Evolutionary conservation across 352 stramenopile species (phyloP).

Genomic region (Globisporangium viniferum): DNA sequence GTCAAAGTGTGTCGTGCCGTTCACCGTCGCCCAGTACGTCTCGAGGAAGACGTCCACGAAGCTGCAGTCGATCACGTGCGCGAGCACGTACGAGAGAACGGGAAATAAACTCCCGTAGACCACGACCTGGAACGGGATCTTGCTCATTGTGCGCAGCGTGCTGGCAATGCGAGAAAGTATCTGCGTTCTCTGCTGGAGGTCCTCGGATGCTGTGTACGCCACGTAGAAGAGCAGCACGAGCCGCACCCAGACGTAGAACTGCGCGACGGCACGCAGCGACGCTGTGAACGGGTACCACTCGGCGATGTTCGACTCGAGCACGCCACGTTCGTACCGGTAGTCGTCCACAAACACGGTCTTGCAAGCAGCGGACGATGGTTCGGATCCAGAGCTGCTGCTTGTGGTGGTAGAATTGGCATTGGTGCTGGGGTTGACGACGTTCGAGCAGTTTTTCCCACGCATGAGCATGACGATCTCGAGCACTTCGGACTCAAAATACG

Average conservation of each 20-base stretch:
- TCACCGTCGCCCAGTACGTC: constrained; percentile 30
- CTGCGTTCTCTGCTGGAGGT: background rate
- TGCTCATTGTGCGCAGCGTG: constrained; percentile 22
- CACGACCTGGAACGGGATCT: constrained; percentile 50
- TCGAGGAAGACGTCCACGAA: constrained; percentile 39
- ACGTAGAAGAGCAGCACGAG: constrained; percentile 30
- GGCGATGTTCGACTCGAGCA: constrained; percentile 28
- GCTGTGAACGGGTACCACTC: constrained; percentile 34
- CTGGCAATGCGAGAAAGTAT: background rate
- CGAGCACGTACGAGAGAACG: constrained; percentile 30
- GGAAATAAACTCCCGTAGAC: constrained; percentile 51
- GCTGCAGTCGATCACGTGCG: constrained; percentile 37
- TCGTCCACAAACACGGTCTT: constrained; percentile 47
- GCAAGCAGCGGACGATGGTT: constrained; percentile 2
- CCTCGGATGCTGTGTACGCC: constrained; percentile 16
- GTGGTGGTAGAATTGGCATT: background rate
- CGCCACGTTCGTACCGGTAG: constrained; percentile 44
- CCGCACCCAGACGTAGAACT: constrained; percentile 50
- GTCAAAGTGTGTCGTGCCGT: constrained; percentile 18
- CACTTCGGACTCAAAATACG: constrained; percentile 19
- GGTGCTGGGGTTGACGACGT: background rate
- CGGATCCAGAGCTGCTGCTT: background rate
- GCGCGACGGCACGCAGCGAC: constrained; percentile 26
- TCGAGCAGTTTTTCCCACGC: constrained; percentile 16
- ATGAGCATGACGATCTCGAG: constrained; percentile 27